phyloP scores from a whole-genome alignment of 2,329 filamentous ascomycete species.

The Paraphoma chrysanthemicola region DNA sequence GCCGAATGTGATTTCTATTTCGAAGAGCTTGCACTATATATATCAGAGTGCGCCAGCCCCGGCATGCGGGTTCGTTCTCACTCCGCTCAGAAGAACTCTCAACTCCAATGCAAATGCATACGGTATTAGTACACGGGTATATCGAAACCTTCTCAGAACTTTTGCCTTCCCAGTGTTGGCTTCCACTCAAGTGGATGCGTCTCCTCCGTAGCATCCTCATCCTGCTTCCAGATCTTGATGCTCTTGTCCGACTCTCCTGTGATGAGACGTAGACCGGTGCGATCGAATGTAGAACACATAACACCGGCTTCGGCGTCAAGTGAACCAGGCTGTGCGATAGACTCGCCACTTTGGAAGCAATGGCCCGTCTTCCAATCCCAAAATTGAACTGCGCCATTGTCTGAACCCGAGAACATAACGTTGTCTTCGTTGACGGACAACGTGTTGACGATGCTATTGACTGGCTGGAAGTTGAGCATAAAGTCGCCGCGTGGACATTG shows the following conservation, averaged over 20 bases:
- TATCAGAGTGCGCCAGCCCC: too few species aligned
- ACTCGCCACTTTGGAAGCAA: slow-evolving; percentile 87
- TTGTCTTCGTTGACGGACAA: slow-evolving; percentile 93
- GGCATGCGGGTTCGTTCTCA: too few species aligned
- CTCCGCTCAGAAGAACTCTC: too few species aligned
- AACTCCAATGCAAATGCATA: slow-evolving; percentile 5
- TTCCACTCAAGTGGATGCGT: slow-evolving; percentile 94
- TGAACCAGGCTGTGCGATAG: slow-evolving; percentile 90
- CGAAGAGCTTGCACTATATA: too few species aligned
- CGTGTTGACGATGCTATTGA: slow-evolving; percentile 96
- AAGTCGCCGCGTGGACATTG: slow-evolving; percentile 97
- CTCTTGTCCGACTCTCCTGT: slow-evolving; percentile 92
- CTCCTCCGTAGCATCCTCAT: slow-evolving; percentile 88
- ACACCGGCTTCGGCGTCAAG: slow-evolving; percentile 93
- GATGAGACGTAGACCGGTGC: slow-evolving; percentile 85
- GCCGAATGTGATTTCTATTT: too few species aligned
- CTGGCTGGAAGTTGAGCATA: slow-evolving; percentile 98
- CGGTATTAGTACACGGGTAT: slow-evolving; percentile 2
- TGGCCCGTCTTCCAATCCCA: slow-evolving; percentile 99
- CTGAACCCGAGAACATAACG: slow-evolving; percentile 90
- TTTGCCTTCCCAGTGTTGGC: slow-evolving; percentile 77
- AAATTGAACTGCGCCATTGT: slow-evolving; percentile 96
- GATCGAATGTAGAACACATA: slow-evolving; percentile 93
- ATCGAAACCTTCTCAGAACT: slow-evolving; percentile 55
- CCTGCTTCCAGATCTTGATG: slow-evolving; percentile 95